Base-by-base conservation (phyloP, 208 protist species). In the Lotmaria passim region DNA sequence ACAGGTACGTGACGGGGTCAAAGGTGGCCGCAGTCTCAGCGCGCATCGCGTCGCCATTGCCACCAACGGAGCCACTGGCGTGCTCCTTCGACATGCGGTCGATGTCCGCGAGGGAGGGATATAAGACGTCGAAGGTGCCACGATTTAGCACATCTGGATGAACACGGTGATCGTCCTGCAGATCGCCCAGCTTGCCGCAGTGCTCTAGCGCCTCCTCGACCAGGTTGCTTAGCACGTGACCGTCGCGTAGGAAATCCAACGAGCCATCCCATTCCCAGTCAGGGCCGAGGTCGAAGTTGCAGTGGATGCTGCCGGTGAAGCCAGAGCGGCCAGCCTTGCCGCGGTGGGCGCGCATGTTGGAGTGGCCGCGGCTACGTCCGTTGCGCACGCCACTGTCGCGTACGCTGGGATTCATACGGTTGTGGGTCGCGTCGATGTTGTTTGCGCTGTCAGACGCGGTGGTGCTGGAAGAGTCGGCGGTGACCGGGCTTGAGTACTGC, bases 241-340 rank as follows among this genome's bases (percentile, higher is more conserved):
- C 82, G 34, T 87, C 80, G 57, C 82, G 78, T 39, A 87, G 51
- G 15, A 76, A 79, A 56, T 87, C 69, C 15, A 87, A 44, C 1
- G 75, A 69, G 51, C 78, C 79, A 44, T 87, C 79, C 51, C 58
- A 64, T 55, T 55, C 50, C 75, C 75, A 82, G 50, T 75, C 61
- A 15, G 58, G 28, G 33, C 48, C 65, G 23, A 84, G 69, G 14
- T 78, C 69, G 19, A 84, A 65, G 28, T 48, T 38, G 33, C 50
- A 56, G 72, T 71, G 72, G 41, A 47, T 33, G 44, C 15, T 59
- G 10, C 34, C 39, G 15, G 43, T 19, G 60, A 47, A 10, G n/a
- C 60, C 24, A 23, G 26, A 15, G 31, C 63, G 38, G 7, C 28
- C 58, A 15, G 63, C 26, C 51, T 62, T 52, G 46, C 47, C 24